Evolutionary conservation across 345 rosid genomes (phyloP), one percentile per base, ranked within the genome.

Genomic region (Iberis pinnata): DNA sequence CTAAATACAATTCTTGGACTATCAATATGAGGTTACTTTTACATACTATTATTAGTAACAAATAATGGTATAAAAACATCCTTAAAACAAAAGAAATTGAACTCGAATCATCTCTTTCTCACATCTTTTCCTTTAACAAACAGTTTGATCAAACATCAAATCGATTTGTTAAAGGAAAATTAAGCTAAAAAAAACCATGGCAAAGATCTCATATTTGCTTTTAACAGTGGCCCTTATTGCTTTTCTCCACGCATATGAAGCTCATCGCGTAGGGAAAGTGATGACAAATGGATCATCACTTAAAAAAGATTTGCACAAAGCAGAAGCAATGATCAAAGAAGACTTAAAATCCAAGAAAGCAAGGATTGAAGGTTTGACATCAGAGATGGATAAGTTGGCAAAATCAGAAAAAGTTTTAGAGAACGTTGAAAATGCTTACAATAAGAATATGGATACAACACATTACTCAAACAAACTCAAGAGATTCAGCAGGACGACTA

Each of bases 141-240:
- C 19, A 14, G 51, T 65, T 65, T 65, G 59, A 65, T 27, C 12
- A 25, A 45, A 58, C 27, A 50, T 65, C 70, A 65, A 58, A 65
- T 44, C 51, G 46, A 18, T 37, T 32, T 50, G 59, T 65, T 58
- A 51, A 58, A 41, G 70, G 60, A 43, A 58, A 58, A 43, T 13
- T 29, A 39, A 50, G 59, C 40, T 37, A 3, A 32, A 1, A 10
- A 29, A 29, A 58, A 13, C 6, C 35, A 65, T 65, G 70, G 49
- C 60, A 51, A 58, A 65, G 54, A 51, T 58, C 64, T 58, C 64
- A 59, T 58, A 37, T 19, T 50, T 58, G 53, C 18, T 65, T 43
- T 43, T 65, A 19, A 19, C 17, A 6, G 33, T 50, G 14, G 46
- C 35, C 17, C 59, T 65, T 35, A 2, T 65, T 3, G 48, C 53